phyloP scores from a whole-genome alignment of 352 stramenopile genomes.

The Thraustotheca clavata region DNA sequence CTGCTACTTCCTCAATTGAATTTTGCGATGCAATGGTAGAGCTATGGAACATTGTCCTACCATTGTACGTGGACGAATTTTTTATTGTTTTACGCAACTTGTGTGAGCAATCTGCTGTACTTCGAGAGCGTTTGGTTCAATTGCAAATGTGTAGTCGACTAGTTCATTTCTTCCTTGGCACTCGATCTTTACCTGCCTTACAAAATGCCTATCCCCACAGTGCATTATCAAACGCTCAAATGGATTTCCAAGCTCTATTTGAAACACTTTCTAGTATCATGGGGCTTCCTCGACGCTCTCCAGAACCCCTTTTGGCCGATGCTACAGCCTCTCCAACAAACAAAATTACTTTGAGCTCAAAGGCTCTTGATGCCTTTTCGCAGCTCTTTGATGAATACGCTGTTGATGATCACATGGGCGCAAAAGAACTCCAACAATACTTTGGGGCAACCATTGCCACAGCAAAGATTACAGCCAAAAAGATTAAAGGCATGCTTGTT shows the following conservation, averaged over 20 bases:
- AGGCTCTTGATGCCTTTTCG: conserved; percentile 51
- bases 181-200: conserved; percentile 45
- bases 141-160: conserved; percentile 71
- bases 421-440: conserved; percentile 56
- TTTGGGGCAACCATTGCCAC: conserved; percentile 46
- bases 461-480: conserved; percentile 50
- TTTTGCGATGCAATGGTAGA: conserved; percentile 22
- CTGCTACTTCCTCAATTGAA: conserved; percentile 37
- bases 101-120: conserved; percentile 43
- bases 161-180: conserved; percentile 74
- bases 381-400: conserved; percentile 72
- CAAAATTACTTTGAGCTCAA: not conserved
- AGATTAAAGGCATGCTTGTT: conserved; percentile 46
- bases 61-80: conserved; percentile 79
- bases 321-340: not conserved
- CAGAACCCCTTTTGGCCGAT: conserved; percentile 26
- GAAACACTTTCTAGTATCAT: conserved; percentile 83
- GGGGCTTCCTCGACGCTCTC: conserved; percentile 33
- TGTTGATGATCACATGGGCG: conserved; percentile 32
- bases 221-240: conserved; percentile 48
- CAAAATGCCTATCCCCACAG: conserved; percentile 60
- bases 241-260: conserved; percentile 83
- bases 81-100: conserved; percentile 79
- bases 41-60: conserved; percentile 35
- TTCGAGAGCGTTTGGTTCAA: conserved; percentile 41